Conservation (phyloP, 495 filamentous ascomycete species). For the Pseudomonodictys pantanalensis region DNA sequence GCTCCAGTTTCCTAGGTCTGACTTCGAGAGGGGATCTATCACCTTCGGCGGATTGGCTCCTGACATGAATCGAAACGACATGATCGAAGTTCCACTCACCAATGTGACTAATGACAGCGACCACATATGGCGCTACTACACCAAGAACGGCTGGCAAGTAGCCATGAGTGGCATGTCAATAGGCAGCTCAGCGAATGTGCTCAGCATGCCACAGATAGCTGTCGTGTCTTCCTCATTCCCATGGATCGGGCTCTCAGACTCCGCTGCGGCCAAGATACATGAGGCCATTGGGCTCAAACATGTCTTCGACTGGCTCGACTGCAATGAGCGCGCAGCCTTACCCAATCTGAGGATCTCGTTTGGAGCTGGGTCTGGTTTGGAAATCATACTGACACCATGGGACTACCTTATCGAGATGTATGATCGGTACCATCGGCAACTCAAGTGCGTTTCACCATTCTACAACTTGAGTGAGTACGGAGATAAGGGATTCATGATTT, state of each 20-base stretch:
- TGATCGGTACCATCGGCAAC: not conserved
- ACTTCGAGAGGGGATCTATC: not conserved
- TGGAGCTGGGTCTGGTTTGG: not conserved
- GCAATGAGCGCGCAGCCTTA: not conserved
- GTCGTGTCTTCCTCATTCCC: not conserved
- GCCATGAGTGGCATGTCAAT: not conserved
- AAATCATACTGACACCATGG: not conserved
- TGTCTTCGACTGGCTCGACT: not conserved
- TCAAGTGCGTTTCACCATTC: not conserved
- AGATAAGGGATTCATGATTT: not conserved
- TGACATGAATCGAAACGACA: not conserved
- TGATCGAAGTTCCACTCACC: not conserved
- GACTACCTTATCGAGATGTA: slow-evolving; percentile 1
- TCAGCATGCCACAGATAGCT: not conserved
- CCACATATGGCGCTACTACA: not conserved
- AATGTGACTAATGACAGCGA: not conserved
- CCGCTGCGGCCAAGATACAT: not conserved
- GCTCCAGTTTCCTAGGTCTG: not conserved
- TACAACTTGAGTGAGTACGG: not conserved
- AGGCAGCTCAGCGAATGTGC: not conserved
- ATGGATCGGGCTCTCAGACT: not conserved
- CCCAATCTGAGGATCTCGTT: not conserved
- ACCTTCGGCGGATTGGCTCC: not conserved
- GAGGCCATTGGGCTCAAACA: not conserved
- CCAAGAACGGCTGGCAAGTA: slow-evolving; percentile 1